Evolutionary conservation across 768 basidiomycete species (phyloP).

Genomic region (Hygrophoropsis aurantiaca): DNA sequence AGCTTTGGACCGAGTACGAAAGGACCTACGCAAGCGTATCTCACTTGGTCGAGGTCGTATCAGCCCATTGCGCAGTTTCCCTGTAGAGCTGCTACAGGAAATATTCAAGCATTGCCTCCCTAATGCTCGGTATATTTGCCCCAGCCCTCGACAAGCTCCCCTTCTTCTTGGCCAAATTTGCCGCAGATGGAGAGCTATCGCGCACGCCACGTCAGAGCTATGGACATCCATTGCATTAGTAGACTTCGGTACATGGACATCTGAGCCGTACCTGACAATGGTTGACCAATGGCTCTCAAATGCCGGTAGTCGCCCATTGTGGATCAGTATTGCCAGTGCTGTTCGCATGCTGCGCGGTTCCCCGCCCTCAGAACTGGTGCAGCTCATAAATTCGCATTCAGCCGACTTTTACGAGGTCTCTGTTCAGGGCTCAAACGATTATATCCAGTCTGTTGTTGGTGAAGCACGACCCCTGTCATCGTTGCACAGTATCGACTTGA

Average conservation of each 20-base stretch:
- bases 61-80: constrained; percentile 26
- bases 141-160: constrained; percentile 22
- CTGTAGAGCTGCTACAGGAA: constrained; percentile 31
- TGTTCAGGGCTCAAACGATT: constrained; percentile 15
- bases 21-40: constrained; percentile 13
- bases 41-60: constrained; percentile 23
- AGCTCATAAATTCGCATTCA: constrained; percentile 19
- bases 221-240: constrained; percentile 28
- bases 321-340: constrained; percentile 14
- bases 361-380: constrained; percentile 18
- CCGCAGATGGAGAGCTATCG: constrained; percentile 30
- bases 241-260: constrained; percentile 31
- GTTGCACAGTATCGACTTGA: no score
- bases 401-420: constrained; percentile 14
- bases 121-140: constrained; percentile 19
- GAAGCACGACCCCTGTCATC: not conserved
- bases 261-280: constrained; percentile 24
- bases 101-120: constrained; percentile 29
- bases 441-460: constrained; percentile 19
- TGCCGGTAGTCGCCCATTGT: constrained; percentile 19
- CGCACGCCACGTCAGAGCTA: constrained; percentile 27
- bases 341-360: not conserved
- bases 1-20: constrained; percentile 20
- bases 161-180: constrained; percentile 33
- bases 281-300: constrained; percentile 19